These are phyloP conservation scores for Phytophthora fragariae DNA, from an alignment of 352 stramenopile species.

Conservation along the genomic window DNA sequence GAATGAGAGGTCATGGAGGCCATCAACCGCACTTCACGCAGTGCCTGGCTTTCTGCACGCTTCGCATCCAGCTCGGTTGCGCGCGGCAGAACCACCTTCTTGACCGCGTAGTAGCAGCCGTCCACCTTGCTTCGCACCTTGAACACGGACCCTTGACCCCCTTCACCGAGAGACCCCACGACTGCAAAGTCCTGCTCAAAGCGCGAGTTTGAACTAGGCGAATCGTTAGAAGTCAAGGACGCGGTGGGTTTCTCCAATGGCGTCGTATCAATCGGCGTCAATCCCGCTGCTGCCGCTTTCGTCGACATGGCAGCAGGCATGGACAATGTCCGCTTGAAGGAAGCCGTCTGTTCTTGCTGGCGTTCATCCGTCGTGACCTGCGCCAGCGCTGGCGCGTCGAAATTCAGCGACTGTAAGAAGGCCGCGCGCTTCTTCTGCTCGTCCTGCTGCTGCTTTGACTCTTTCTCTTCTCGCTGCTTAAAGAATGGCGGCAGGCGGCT, in stretches of 20 bases:
- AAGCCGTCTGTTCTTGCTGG: slow-evolving; percentile 7
- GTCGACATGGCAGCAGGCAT: slow-evolving; percentile 32
- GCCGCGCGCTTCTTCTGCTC: slow-evolving; percentile 33
- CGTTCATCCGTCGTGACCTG: slow-evolving; percentile 23
- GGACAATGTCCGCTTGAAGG: slow-evolving; percentile 37
- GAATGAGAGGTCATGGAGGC: slow-evolving; percentile 67
- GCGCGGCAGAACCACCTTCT: slow-evolving; percentile 70
- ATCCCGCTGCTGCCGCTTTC: slow-evolving; percentile 23
- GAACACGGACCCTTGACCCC: slow-evolving; percentile 77
- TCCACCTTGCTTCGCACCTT: slow-evolving; percentile 82
- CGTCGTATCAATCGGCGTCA: slow-evolving; percentile 29
- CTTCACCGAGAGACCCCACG: slow-evolving; percentile 65
- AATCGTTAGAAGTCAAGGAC: slow-evolving; percentile 4
- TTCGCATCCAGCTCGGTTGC: slow-evolving; percentile 49
- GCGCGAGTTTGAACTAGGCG: slow-evolving; percentile 40
- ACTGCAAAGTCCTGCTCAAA: slow-evolving; percentile 84
- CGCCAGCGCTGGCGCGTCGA: slow-evolving; percentile 26
- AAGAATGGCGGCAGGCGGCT: slow-evolving; percentile 52
- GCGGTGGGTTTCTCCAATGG: slow-evolving; percentile 16
- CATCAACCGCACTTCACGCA: slow-evolving; percentile 84
- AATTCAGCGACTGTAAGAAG: slow-evolving; percentile 38
- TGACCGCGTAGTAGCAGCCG: slow-evolving; percentile 78
- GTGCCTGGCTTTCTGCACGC: slow-evolving; percentile 58
- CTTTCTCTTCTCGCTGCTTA: slow-evolving; percentile 35
- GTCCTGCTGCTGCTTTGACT: slow-evolving; percentile 27